Percentiles rank a stretch among this genome's conserved stretches.
Conservation (phyloP, 805 yeast genomes). For the Candida vaughaniae region DNA sequence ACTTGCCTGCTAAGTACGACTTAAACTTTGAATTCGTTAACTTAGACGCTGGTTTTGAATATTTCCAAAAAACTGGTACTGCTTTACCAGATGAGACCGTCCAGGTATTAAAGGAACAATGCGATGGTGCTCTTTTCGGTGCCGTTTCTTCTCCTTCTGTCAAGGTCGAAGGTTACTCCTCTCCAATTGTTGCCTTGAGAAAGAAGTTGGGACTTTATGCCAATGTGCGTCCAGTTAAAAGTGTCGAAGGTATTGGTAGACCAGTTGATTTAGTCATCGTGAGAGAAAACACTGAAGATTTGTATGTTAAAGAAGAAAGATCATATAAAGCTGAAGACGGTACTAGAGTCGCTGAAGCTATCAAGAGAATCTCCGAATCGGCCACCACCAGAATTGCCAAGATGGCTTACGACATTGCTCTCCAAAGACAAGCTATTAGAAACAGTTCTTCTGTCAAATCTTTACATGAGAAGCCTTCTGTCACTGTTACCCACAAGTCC, state of each 20-base stretch:
- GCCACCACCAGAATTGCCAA: slow-evolving; percentile 86
- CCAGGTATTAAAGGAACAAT: slow-evolving; percentile 65
- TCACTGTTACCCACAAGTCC: slow-evolving; percentile 95
- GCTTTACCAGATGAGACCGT: slow-evolving; percentile 95
- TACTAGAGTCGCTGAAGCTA: slow-evolving; percentile 92
- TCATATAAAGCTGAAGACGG: slow-evolving; percentile 76
- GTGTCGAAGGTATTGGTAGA: slow-evolving; percentile 80
- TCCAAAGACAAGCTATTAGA: slow-evolving; percentile 82
- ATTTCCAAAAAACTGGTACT: slow-evolving; percentile 90
- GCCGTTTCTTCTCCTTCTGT: slow-evolving; percentile 95
- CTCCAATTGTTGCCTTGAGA: slow-evolving; percentile 98
- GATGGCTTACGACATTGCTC: slow-evolving; percentile 89
- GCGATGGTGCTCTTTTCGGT: slow-evolving; percentile 98
- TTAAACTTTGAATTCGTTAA: slow-evolving; percentile 83
- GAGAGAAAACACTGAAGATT: slow-evolving; percentile 97
- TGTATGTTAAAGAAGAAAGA: slow-evolving; percentile 91
- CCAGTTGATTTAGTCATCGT: slow-evolving; percentile 97
- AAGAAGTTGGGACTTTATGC: slow-evolving; percentile 94
- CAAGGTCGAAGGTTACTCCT: slow-evolving; percentile 94
- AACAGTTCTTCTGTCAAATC: slow-evolving; percentile 39
- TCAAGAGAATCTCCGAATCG: slow-evolving; percentile 87
- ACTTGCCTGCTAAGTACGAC: slow-evolving; percentile 71
- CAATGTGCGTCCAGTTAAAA: slow-evolving; percentile 96
- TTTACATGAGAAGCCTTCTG: slow-evolving; percentile 52
- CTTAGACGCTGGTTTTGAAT: slow-evolving; percentile 92